Evolutionary conservation across 2,329 filamentous ascomycete genomes (phyloP).

Genomic region (Aureobasidium sp.): DNA sequence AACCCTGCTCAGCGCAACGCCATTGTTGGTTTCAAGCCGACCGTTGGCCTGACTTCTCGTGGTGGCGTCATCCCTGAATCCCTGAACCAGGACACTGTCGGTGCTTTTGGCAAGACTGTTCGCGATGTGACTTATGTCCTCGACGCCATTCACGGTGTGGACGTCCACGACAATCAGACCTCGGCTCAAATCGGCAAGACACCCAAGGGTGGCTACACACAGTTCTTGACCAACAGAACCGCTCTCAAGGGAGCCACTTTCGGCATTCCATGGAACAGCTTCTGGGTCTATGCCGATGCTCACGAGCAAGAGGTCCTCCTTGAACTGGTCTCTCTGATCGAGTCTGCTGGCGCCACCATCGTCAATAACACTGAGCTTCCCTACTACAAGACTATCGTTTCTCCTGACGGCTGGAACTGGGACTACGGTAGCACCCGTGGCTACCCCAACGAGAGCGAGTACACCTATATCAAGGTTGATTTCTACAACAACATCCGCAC

Average conservation of each 20-base stretch:
- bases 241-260: slow-evolving; percentile 57
- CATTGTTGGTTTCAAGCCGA: slow-evolving; percentile 69
- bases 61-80: slow-evolving; percentile 54
- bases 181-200: slow-evolving; percentile 49
- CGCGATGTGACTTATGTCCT: slow-evolving; percentile 61
- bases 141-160: slow-evolving; percentile 61
- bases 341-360: slow-evolving; percentile 57
- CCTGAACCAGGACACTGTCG: slow-evolving; percentile 62
- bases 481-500: slow-evolving; percentile 60
- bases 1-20: slow-evolving; percentile 63
- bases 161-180: slow-evolving; percentile 60
- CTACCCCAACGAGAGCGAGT: slow-evolving; percentile 65
- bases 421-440: slow-evolving; percentile 58
- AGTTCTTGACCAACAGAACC: slow-evolving; percentile 48
- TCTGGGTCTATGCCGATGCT: slow-evolving; percentile 57
- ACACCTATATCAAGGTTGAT: slow-evolving; percentile 64
- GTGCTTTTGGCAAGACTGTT: slow-evolving; percentile 60
- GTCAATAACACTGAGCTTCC: slow-evolving; percentile 65
- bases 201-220: slow-evolving; percentile 50
- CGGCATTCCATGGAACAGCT: slow-evolving; percentile 64
- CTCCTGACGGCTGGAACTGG: slow-evolving; percentile 66
- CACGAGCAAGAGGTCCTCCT: slow-evolving; percentile 51
- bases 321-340: slow-evolving; percentile 45
- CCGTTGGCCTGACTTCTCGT: slow-evolving; percentile 63
- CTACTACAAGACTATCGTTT: slow-evolving; percentile 54